Evolutionary conservation across 306 rosid species (phyloP), one percentile per base, ranked within the genome.

Genomic region (Ormosia semicastrata): DNA sequence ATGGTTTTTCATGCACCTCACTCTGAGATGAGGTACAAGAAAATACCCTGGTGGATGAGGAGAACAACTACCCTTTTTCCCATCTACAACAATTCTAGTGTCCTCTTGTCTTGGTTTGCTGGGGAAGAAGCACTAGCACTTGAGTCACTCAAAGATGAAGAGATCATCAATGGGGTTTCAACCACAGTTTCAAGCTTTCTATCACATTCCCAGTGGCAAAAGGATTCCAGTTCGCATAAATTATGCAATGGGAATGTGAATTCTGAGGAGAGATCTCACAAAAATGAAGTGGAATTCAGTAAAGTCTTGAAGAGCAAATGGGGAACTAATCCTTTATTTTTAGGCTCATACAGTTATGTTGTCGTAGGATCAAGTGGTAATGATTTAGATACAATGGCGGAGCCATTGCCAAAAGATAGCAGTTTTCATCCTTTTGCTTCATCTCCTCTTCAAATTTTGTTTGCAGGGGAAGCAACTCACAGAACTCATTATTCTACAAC

Each of bases 381-480:
- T 17, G 98, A 95, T 80, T 88, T 91, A 79, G 98, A 95, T 84
- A 82, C 69, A 66, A 85, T 95, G 95, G 95, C 98, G 0, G 98
- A 93, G 84, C 98, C 98, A 74, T 86, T 95, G 81, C 98, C 98
- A 41, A 87, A 79, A 69, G 78, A 67, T 41, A 81, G 66, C 71
- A 85, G 56, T 64, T 66, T 66, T 58, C 84, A 80, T 5, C n/a
- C 88, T 71, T 39, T 59, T 2, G 71, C 81, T 76, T 78, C 89
- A 5, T 89, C 76, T 73, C 88, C 93, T 34, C 95, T 95, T 83
- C 98, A 93, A 75, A 86, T 95, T 84, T 85, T 95, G 89, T 95
- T 95, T 81, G 98, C 99, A 64, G 98, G 99, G 15, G 99, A 95
- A 86, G 98, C 99, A 65, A 95, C 99, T 14, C 99, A 95, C 84